A percentile compares a stretch with the other conserved stretches of the same genome.
Conservation (phyloP, 2,329 filamentous ascomycete species). For the Aspergillus unguis region DNA sequence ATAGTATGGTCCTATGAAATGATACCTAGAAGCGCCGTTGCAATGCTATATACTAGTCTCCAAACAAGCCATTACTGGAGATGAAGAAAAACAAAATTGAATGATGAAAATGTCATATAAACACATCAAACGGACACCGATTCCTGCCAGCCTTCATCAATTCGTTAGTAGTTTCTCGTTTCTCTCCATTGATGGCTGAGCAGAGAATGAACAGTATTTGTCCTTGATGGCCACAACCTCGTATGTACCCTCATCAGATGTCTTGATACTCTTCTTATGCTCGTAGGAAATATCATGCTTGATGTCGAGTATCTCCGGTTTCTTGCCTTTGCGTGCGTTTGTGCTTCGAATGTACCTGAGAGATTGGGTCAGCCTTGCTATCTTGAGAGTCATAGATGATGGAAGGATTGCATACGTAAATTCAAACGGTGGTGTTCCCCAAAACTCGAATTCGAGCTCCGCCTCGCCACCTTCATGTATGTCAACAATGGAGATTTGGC, state of each 20-base stretch:
- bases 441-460: constrained; percentile 91
- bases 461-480: constrained; percentile 96
- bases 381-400: background rate
- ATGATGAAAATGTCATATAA: constrained; percentile 17
- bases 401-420: constrained; percentile 61
- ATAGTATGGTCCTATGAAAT: constrained; percentile 12
- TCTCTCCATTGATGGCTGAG: constrained; percentile 57
- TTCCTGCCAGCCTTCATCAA: constrained; percentile 14
- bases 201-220: constrained; percentile 83
- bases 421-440: constrained; percentile 92
- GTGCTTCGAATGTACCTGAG: constrained; percentile 76
- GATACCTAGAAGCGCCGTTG: constrained; percentile 28
- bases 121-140: constrained; percentile 18
- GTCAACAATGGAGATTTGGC: constrained; percentile 74
- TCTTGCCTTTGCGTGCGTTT: constrained; percentile 75
- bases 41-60: constrained; percentile 26
- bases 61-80: constrained; percentile 3
- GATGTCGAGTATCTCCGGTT: constrained; percentile 80
- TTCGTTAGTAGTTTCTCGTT: constrained; percentile 36
- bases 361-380: constrained; percentile 13
- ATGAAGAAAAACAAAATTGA: constrained; percentile 7
- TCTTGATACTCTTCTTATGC: constrained; percentile 74
- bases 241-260: constrained; percentile 92
- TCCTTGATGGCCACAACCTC: constrained; percentile 97
- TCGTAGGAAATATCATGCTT: constrained; percentile 82